Evolutionary conservation across 2,329 filamentous ascomycete species (phyloP).

Genomic region (Daldinia eschscholtzii): DNA sequence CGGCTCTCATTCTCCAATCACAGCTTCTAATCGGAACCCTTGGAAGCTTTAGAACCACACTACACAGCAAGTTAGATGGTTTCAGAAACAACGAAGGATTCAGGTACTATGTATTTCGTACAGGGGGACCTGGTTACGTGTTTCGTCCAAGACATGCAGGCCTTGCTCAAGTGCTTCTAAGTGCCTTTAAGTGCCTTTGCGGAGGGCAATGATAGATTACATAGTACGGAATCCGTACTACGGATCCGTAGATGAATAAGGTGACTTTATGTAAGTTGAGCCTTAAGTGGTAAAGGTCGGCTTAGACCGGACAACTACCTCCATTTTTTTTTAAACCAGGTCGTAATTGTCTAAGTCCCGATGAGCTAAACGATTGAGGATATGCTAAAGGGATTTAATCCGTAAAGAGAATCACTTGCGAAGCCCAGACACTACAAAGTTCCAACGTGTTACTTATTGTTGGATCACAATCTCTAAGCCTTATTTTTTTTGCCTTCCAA

Average conservation of each 20-base stretch:
- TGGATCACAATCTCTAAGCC: neutral
- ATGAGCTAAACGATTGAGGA: neutral
- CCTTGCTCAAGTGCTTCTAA: neutral
- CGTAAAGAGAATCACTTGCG: constrained; percentile 24
- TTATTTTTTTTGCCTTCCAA: neutral
- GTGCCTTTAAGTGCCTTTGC: neutral
- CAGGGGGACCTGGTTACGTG: neutral
- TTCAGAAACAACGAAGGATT: constrained; percentile 37
- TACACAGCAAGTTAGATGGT: constrained; percentile 19
- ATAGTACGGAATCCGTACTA: neutral
- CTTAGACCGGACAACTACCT: constrained; percentile 6
- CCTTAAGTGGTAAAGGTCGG: constrained; percentile 4
- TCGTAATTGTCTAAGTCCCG: neutral
- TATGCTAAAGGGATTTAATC: constrained; percentile 7
- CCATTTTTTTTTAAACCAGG: neutral
- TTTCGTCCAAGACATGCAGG: constrained; percentile 10
- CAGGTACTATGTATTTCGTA: constrained; percentile 5
- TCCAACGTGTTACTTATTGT: constrained; percentile 15
- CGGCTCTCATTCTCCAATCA: constrained; percentile 20
- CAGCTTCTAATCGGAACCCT: constrained; percentile 10
- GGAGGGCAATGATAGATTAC: neutral
- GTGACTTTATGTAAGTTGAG: neutral
- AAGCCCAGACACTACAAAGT: constrained; percentile 18
- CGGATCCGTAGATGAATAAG: neutral
- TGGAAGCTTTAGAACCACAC: neutral